Conservation (phyloP, 179 eudicot genomes). For the Beta lomatogona region DNA sequence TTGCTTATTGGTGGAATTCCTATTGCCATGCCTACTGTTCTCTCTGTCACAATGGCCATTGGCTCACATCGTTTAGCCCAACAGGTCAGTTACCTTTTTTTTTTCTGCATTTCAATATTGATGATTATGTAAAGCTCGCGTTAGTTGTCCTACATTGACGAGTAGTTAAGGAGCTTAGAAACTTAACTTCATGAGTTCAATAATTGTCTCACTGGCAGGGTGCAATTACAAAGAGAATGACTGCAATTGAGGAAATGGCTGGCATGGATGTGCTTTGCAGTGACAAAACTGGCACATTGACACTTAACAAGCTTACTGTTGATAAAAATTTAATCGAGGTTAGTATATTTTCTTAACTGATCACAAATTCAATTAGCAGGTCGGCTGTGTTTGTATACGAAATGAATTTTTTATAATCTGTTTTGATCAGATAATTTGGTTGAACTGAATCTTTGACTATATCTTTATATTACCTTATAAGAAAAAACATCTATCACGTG, state of each 20-base stretch:
- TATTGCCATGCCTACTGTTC: slow-evolving; percentile 80
- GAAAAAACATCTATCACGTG: no score
- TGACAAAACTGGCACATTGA: slow-evolving; percentile 76
- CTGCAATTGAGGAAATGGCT: slow-evolving; percentile 78
- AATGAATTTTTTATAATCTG: no score
- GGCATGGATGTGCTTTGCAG: slow-evolving; percentile 84
- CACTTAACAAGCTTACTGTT: slow-evolving; percentile 67
- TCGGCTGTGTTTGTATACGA: no score
- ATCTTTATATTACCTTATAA: no score
- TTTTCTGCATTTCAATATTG: no score
- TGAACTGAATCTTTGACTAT: no score
- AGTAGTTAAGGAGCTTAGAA: not conserved
- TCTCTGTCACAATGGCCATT: slow-evolving; percentile 79
- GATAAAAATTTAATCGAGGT: slow-evolving; percentile 69
- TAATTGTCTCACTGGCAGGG: slow-evolving; percentile 34
- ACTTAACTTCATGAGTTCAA: not conserved
- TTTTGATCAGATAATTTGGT: no score
- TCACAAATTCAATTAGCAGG: not conserved
- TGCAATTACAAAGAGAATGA: slow-evolving; percentile 80
- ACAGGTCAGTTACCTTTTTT: slow-evolving; percentile 37
- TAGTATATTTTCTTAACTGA: not conserved
- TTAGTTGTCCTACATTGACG: not conserved
- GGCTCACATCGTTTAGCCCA: slow-evolving; percentile 77
- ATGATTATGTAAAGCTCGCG: not conserved
- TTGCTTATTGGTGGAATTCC: slow-evolving; percentile 78